A percentile compares a stretch with the other conserved stretches of the same genome.
These are phyloP conservation scores for Flaveria robusta DNA, from an alignment of 129 eudicot species.

Conservation along the genomic window DNA sequence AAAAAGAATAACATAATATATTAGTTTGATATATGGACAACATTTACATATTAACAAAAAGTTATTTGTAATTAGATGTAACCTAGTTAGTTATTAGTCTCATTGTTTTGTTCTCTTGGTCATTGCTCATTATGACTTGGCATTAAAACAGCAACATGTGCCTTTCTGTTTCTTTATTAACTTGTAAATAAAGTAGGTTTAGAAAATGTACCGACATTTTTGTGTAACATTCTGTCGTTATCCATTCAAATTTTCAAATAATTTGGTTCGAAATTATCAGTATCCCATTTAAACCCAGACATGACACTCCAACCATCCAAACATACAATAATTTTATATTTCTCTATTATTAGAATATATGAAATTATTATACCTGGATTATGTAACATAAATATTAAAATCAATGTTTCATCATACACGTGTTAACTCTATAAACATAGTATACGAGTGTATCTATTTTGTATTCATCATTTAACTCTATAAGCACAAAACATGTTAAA, in stretches of 20 bases:
- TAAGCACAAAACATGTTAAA: no score
- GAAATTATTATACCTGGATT: background rate
- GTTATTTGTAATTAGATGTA: background rate
- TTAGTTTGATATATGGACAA: no score
- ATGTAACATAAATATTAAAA: background rate
- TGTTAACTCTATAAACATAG: no score
- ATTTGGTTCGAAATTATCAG: background rate
- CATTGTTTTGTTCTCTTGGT: no score
- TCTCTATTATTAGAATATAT: background rate
- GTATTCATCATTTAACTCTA: no score
- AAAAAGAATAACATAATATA: no score
- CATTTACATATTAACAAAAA: no score
- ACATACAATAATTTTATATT: background rate
- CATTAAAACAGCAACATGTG: background rate
- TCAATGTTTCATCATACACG: no score
- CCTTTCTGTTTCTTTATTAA: background rate
- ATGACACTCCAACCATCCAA: background rate
- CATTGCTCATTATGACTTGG: background rate
- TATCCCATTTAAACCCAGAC: constrained; percentile 1
- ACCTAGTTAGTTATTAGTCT: background rate
- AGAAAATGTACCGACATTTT: background rate
- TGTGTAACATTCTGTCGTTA: background rate
- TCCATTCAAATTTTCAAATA: background rate
- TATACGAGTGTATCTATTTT: no score
- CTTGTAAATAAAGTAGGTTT: background rate